Conservation (phyloP, 2,329 filamentous ascomycete genomes). For the Colletotrichum costaricense region DNA sequence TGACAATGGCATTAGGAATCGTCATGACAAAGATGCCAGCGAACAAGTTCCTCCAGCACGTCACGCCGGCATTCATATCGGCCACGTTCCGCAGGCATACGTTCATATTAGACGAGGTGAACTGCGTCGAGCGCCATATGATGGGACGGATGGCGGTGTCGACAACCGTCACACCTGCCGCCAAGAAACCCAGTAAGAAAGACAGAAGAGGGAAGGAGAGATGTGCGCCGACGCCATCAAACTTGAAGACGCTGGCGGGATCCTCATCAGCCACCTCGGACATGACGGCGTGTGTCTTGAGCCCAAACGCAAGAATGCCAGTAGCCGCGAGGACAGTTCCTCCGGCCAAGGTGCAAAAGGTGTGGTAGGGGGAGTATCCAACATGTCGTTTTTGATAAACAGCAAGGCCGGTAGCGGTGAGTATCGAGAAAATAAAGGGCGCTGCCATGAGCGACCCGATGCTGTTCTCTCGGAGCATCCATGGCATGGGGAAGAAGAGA, state of each 20-base stretch:
- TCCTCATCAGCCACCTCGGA: constrained; percentile 37
- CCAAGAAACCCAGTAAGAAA: constrained; percentile 59
- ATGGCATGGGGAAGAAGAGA: constrained; percentile 57
- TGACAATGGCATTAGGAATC: constrained; percentile 49
- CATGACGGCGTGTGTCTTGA: constrained; percentile 53
- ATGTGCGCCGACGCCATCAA: constrained; percentile 40
- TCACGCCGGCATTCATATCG: constrained; percentile 60
- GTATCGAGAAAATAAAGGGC: constrained; percentile 55
- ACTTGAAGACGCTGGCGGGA: constrained; percentile 41
- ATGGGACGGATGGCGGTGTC: constrained; percentile 55
- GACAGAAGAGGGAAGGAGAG: constrained; percentile 55
- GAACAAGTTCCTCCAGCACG: constrained; percentile 52
- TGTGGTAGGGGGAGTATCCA: constrained; percentile 46
- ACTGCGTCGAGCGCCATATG: constrained; percentile 59
- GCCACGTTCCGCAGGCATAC: constrained; percentile 57
- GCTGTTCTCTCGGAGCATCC: constrained; percentile 50
- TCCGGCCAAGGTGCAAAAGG: constrained; percentile 47
- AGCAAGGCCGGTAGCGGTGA: constrained; percentile 46
- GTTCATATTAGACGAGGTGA: constrained; percentile 59
- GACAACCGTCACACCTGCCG: constrained; percentile 53
- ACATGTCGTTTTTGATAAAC: constrained; percentile 45
- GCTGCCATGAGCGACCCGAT: constrained; percentile 58
- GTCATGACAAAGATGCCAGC: constrained; percentile 57
- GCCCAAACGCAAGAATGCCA: constrained; percentile 58
- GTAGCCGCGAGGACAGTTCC: constrained; percentile 53